phyloP scores from a whole-genome alignment of 257 asterid species.

The Fraxinus pennsylvanica region DNA sequence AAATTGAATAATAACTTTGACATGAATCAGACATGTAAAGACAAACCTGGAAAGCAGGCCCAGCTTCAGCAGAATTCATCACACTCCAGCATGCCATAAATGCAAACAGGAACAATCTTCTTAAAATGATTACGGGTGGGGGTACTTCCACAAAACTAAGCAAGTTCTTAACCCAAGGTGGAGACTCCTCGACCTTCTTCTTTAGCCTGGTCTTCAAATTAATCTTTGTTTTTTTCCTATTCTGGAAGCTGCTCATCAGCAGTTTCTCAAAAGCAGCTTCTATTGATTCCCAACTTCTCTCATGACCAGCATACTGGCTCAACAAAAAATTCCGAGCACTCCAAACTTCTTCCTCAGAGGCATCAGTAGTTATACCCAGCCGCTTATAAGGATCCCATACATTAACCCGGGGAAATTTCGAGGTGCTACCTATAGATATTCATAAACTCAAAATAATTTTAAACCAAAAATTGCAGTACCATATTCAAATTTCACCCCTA shows the following conservation, averaged over 20 bases:
- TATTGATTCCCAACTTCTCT: constrained; percentile 78
- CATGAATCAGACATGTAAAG: constrained; percentile 11
- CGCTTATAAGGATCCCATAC: constrained; percentile 95
- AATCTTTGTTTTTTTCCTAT: constrained; percentile 84
- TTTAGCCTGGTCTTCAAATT: constrained; percentile 83
- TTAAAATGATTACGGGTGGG: constrained; percentile 73
- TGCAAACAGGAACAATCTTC: constrained; percentile 85
- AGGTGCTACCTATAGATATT: constrained; percentile 46
- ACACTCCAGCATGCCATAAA: constrained; percentile 99
- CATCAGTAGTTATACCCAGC: constrained; percentile 75
- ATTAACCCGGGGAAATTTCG: constrained; percentile 57
- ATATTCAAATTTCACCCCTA: background rate
- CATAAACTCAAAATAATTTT: background rate
- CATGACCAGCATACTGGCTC: constrained; percentile 70
- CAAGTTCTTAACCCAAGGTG: constrained; percentile 88
- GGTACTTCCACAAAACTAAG: constrained; percentile 86
- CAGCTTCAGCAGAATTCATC: constrained; percentile 43
- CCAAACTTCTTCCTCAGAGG: constrained; percentile 96
- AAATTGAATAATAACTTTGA: background rate
- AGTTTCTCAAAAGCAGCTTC: constrained; percentile 94
- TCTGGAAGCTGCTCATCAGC: constrained; percentile 74
- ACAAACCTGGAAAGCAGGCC: constrained; percentile 93
- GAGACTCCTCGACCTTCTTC: constrained; percentile 97
- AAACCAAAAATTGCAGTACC: background rate
- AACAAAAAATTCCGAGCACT: constrained; percentile 86